A percentile compares a stretch with the other conserved stretches of the same genome.
Conservation (phyloP, 139 green algal species). For the Chlamydomonas sp. region DNA sequence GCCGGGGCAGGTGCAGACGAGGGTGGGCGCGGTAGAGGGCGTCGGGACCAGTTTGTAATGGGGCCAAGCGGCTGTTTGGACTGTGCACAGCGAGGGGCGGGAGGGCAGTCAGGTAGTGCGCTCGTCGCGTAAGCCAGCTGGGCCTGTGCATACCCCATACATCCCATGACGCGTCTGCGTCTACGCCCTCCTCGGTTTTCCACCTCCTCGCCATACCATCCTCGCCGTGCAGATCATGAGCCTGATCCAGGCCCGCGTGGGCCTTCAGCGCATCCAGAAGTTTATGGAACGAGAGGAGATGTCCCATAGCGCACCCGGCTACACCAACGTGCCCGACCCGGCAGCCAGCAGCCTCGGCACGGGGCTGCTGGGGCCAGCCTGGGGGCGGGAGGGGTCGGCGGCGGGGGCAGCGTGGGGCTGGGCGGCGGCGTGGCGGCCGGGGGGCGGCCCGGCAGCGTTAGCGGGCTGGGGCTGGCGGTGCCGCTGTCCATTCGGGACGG, state of each 20-base stretch:
- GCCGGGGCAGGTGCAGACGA: too few relatives aligned
- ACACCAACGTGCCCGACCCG: conserved; percentile 8
- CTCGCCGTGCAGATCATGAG: conserved; percentile 71
- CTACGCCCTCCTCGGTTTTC: neutral
- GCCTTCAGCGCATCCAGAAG: conserved; percentile 77
- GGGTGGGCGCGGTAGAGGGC: too few relatives aligned
- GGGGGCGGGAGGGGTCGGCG: neutral
- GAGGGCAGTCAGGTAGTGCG: too few relatives aligned
- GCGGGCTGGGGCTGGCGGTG: neutral
- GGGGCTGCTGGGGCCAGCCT: neutral
- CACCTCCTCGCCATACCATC: conserved; percentile 4
- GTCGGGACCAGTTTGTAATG: too few relatives aligned
- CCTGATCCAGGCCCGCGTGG: conserved; percentile 81
- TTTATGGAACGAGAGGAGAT: conserved; percentile 83
- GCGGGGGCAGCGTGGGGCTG: neutral
- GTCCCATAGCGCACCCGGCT: conserved; percentile 23
- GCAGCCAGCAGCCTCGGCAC: neutral
- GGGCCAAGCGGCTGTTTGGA: too few relatives aligned
- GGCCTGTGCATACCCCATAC: too few relatives aligned
- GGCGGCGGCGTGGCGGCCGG: neutral
- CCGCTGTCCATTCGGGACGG: conserved; percentile 44
- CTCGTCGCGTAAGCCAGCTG: too few relatives aligned
- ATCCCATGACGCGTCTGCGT: too few relatives aligned
- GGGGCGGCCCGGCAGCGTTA: conserved; percentile 1
- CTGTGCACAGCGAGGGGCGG: too few relatives aligned